These are phyloP conservation scores for Favolaschia claudopus DNA, from an alignment of 768 basidiomycete genomes.

Conservation along the genomic window DNA sequence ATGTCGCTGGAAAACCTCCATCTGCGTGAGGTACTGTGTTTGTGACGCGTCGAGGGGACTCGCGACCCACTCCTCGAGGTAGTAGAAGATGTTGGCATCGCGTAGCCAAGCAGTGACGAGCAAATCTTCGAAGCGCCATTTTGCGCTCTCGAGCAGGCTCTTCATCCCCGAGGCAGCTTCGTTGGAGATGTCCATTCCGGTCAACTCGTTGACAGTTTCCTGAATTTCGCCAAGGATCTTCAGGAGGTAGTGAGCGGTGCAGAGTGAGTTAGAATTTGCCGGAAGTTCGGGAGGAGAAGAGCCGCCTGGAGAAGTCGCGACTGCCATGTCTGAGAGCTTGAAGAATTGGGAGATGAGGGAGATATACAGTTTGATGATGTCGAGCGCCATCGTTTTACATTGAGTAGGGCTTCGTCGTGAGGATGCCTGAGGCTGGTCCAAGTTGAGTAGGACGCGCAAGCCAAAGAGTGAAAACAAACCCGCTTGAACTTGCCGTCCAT, in stretches of 20 bases:
- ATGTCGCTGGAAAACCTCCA: constrained; percentile 84
- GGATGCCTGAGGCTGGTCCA: constrained; percentile 36
- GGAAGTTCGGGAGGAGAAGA: constrained; percentile 68
- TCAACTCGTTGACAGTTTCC: constrained; percentile 85
- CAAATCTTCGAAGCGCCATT: constrained; percentile 90
- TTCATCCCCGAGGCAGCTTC: constrained; percentile 75
- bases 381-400: constrained; percentile 86
- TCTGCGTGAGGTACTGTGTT: constrained; percentile 77
- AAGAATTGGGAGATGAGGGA: constrained; percentile 88
- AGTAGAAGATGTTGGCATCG: constrained; percentile 84
- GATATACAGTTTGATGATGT: constrained; percentile 87
- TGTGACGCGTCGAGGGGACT: constrained; percentile 68
- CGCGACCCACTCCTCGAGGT: constrained; percentile 86
- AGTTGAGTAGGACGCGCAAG: background rate
- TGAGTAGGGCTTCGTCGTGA: constrained; percentile 81
- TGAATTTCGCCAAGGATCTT: constrained; percentile 85
- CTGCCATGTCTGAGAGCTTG: constrained; percentile 77
- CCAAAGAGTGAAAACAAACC: constrained; percentile 48
- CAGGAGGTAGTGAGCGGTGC: constrained; percentile 80
- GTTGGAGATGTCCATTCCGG: constrained; percentile 79
- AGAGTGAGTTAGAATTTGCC: constrained; percentile 78
- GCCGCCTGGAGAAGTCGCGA: constrained; percentile 60
- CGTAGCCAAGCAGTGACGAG: constrained; percentile 82
- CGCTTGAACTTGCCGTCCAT: constrained; percentile 94
- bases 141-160: constrained; percentile 77